Evolutionary conservation across 371 early-diverging fungal genomes (phyloP).

Genomic region (Rhizopus stolonifer): DNA sequence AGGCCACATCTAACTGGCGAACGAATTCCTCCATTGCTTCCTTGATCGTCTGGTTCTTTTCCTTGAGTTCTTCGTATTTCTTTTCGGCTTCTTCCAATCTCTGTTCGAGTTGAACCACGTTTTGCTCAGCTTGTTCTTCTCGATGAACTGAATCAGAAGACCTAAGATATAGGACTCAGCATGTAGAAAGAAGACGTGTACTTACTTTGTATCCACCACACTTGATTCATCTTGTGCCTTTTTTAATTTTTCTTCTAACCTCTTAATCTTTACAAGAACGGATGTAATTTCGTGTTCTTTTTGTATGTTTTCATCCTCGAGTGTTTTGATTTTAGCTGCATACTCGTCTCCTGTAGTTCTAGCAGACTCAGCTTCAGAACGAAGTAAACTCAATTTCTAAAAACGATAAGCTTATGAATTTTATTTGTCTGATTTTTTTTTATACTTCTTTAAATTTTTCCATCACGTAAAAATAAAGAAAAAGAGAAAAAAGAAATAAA

Average conservation of each 20-base stretch:
- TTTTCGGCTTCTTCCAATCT: slow-evolving; percentile 60
- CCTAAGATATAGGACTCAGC: slow-evolving; percentile 32
- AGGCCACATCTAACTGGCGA: slow-evolving; percentile 67
- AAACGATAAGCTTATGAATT: slow-evolving; percentile 11
- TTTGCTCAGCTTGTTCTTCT: slow-evolving; percentile 70
- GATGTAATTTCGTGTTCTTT: slow-evolving; percentile 58
- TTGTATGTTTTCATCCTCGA: slow-evolving; percentile 85
- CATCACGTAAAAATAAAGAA: too few relatives aligned
- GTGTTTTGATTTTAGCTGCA: slow-evolving; percentile 67
- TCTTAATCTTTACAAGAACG: slow-evolving; percentile 54
- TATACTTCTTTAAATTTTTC: slow-evolving; percentile 29
- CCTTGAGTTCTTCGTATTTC: slow-evolving; percentile 60
- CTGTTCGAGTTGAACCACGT: slow-evolving; percentile 59
- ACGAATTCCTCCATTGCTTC: slow-evolving; percentile 66
- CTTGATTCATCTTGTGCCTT: slow-evolving; percentile 57
- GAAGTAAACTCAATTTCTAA: slow-evolving; percentile 68
- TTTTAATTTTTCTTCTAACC: slow-evolving; percentile 63
- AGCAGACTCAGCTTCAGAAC: slow-evolving; percentile 66
- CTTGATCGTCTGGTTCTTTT: slow-evolving; percentile 59
- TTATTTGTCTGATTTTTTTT: neutral
- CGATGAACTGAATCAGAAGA: slow-evolving; percentile 66
- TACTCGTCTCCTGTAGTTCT: slow-evolving; percentile 61
- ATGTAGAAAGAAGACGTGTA: too few relatives aligned
- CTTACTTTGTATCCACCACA: slow-evolving; percentile 60
- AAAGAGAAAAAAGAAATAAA: too few relatives aligned